These are phyloP conservation scores for Uncinocarpus reesii DNA, from an alignment of 2,329 filamentous ascomycete genomes.

Conservation along the genomic window DNA sequence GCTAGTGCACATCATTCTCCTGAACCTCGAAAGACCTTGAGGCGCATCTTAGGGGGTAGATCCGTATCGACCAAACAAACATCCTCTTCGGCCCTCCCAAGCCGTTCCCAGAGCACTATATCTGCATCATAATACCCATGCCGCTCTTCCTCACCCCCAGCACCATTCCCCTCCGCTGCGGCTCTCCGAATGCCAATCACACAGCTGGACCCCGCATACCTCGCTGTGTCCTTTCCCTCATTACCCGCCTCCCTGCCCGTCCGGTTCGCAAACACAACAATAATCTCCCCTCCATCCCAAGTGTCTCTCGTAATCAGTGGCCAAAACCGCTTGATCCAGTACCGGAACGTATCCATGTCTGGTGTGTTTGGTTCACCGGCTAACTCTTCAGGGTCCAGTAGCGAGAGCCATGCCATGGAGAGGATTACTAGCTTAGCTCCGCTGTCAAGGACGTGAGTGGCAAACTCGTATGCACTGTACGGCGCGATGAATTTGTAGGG, in stretches of 20 bases:
- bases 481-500: slow-evolving; percentile 52
- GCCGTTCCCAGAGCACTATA: slow-evolving; percentile 38
- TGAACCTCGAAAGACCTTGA: slow-evolving; percentile 19
- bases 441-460: slow-evolving; percentile 42
- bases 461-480: slow-evolving; percentile 52
- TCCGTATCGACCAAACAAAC: slow-evolving; percentile 40
- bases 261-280: slow-evolving; percentile 41
- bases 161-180: slow-evolving; percentile 16
- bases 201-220: slow-evolving; percentile 42
- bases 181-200: slow-evolving; percentile 28
- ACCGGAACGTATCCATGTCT: slow-evolving; percentile 51
- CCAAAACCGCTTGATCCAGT: slow-evolving; percentile 52
- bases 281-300: slow-evolving; percentile 25
- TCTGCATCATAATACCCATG: slow-evolving; percentile 18
- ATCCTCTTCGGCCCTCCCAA: slow-evolving; percentile 37
- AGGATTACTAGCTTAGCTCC: slow-evolving; percentile 46
- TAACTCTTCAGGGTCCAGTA: slow-evolving; percentile 41
- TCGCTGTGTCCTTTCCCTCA: slow-evolving; percentile 31
- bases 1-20: slow-evolving; percentile 8
- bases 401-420: slow-evolving; percentile 55
- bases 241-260: slow-evolving; percentile 34
- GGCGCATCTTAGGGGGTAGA: slow-evolving; percentile 32
- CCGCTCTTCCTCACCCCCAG: slow-evolving; percentile 15
- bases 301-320: slow-evolving; percentile 34
- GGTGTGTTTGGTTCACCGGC: slow-evolving; percentile 36